These are phyloP conservation scores for Paecilomyces sp. DNA, from an alignment of 2,329 filamentous ascomycete genomes.

Conservation along the genomic window DNA sequence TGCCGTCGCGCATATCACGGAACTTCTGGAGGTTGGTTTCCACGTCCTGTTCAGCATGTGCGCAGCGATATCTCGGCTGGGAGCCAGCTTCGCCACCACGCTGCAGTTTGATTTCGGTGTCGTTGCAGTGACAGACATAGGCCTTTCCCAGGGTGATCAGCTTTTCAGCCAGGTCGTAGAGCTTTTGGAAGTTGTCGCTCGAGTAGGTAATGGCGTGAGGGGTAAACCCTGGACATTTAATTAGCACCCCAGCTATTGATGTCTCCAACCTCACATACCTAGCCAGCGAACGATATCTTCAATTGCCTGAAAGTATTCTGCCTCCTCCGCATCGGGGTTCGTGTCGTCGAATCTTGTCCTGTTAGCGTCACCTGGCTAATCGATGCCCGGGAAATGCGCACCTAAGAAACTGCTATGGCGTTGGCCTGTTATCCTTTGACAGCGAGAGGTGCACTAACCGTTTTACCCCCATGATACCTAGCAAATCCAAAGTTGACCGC, in stretches of 20 bases:
- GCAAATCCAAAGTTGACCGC: conserved; percentile 96
- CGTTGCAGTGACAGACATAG: conserved; percentile 79
- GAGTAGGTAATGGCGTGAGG: conserved; percentile 77
- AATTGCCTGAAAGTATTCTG: conserved; percentile 83
- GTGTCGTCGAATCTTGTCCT: conserved; percentile 72
- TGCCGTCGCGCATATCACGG: conserved; percentile 1
- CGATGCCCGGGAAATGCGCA: background rate
- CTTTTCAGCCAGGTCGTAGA: conserved; percentile 85
- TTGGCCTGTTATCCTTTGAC: background rate
- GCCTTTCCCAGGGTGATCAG: conserved; percentile 63
- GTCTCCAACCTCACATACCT: conserved; percentile 9
- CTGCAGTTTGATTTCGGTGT: conserved; percentile 78
- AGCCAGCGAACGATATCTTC: conserved; percentile 83
- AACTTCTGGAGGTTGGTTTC: conserved; percentile 67
- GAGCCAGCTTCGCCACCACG: conserved; percentile 67
- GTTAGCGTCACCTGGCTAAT: background rate
- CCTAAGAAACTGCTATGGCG: background rate
- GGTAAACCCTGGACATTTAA: conserved; percentile 52
- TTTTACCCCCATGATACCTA: conserved; percentile 63
- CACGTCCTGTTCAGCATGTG: conserved; percentile 64
- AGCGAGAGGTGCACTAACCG: background rate
- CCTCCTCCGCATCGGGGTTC: conserved; percentile 88
- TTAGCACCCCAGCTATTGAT: background rate
- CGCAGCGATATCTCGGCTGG: conserved; percentile 68
- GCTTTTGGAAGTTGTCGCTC: conserved; percentile 79